Percentiles rank a stretch among this genome's conserved stretches.
Evolutionary conservation across 768 basidiomycete species (phyloP).

Genomic region (Collybia mongolica): DNA sequence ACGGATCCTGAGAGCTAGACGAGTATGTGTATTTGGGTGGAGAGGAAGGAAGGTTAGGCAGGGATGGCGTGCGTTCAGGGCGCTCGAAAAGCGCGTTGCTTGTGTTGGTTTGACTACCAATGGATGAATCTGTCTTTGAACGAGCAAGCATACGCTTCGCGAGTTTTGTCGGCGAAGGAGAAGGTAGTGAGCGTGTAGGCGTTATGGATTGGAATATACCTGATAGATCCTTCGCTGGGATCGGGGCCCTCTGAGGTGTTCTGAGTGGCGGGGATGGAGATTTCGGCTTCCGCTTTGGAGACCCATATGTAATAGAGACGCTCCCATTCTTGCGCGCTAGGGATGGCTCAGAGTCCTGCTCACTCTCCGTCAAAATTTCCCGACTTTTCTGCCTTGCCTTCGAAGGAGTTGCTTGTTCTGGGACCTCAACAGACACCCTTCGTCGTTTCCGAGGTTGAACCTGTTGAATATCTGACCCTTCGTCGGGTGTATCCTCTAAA

Average conservation of each 20-base stretch:
- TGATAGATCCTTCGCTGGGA: slow-evolving; percentile 40
- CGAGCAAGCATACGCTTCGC: slow-evolving; percentile 74
- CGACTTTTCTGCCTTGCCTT: slow-evolving; percentile 2
- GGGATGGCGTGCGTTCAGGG: slow-evolving; percentile 33
- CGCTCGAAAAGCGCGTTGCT: not conserved
- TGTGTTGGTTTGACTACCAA: slow-evolving; percentile 26
- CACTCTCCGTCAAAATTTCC: slow-evolving; percentile 11
- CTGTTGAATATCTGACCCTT: not conserved
- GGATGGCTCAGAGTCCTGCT: slow-evolving; percentile 6
- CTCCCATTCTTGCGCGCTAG: slow-evolving; percentile 2
- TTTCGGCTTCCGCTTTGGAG: slow-evolving; percentile 16
- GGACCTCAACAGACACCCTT: slow-evolving; percentile 19
- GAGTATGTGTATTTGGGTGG: slow-evolving; percentile 23
- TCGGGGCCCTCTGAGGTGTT: slow-evolving; percentile 7
- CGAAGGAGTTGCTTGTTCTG: not conserved
- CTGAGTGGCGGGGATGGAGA: not conserved
- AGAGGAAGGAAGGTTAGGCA: slow-evolving; percentile 32
- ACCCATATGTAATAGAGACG: slow-evolving; percentile 14
- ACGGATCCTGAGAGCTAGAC: slow-evolving; percentile 18
- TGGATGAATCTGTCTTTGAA: slow-evolving; percentile 60
- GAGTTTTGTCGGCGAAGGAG: slow-evolving; percentile 40
- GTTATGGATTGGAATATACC: slow-evolving; percentile 41
- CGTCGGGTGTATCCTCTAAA: not conserved
- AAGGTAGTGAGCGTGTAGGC: slow-evolving; percentile 19
- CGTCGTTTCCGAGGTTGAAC: slow-evolving; percentile 21